phyloP scores from a whole-genome alignment of 2,329 filamentous ascomycete genomes.

The Hypoxylon sp. region DNA sequence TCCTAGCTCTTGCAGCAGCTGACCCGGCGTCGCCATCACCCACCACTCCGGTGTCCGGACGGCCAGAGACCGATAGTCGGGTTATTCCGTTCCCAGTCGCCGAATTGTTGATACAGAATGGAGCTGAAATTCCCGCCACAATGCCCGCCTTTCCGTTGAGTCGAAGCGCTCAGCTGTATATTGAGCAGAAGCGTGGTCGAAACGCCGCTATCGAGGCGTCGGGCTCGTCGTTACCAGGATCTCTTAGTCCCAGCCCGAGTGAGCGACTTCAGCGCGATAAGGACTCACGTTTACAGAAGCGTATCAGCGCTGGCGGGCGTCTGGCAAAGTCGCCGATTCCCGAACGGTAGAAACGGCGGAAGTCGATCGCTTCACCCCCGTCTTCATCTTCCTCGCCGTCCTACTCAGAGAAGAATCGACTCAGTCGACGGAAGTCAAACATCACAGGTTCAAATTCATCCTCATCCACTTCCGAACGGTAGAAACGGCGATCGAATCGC shows the following conservation, averaged over 20 bases:
- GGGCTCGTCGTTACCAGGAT: conserved; percentile 66
- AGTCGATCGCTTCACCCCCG: conserved; percentile 48
- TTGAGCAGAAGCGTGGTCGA: conserved; percentile 79
- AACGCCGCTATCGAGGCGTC: conserved; percentile 57
- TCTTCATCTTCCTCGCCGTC: conserved; percentile 41
- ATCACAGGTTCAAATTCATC: conserved; percentile 45
- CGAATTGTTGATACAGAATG: conserved; percentile 92
- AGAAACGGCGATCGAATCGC: conserved; percentile 54
- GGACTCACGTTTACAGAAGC: conserved; percentile 78
- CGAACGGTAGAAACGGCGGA: conserved; percentile 59
- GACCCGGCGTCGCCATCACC: conserved; percentile 84
- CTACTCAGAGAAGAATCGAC: conserved; percentile 36
- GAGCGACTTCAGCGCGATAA: conserved; percentile 72
- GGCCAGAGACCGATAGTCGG: conserved; percentile 62
- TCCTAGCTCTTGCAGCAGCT: conserved; percentile 90
- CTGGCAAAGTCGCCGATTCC: conserved; percentile 75
- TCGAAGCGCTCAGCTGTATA: conserved; percentile 81
- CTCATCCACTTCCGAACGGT: conserved; percentile 52
- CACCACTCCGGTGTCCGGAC: conserved; percentile 57
- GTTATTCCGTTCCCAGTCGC: conserved; percentile 85
- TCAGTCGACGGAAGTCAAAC: conserved; percentile 45
- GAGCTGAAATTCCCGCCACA: conserved; percentile 83
- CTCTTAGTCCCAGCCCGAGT: conserved; percentile 54
- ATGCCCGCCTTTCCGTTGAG: conserved; percentile 88
- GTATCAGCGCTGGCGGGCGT: conserved; percentile 81